A percentile compares a stretch with the other conserved stretches of the same genome.
Evolutionary conservation across 139 green algal genomes (phyloP).

Genomic region (Spirogloea muscicola): DNA sequence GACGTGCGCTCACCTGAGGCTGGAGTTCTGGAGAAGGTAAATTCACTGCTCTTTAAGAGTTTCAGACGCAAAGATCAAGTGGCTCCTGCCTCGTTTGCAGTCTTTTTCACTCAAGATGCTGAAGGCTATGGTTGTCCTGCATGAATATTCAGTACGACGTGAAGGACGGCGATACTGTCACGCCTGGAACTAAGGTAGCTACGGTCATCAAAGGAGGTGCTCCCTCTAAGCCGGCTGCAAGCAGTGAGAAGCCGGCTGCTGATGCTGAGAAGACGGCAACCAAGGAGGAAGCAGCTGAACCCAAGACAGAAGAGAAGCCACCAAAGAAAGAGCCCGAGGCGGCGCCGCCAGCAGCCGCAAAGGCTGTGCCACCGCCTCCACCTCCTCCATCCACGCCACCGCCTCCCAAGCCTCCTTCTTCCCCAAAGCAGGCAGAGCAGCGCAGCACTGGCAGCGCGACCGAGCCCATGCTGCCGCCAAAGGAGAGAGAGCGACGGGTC

Average conservation of each 20-base stretch:
- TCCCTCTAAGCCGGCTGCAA: background rate
- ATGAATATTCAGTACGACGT: slow-evolving; percentile 46
- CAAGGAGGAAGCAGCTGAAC: too few species aligned
- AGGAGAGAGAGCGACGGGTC: too few species aligned
- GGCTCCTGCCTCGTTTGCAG: too few species aligned
- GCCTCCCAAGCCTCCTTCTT: too few species aligned
- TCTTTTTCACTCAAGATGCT: background rate
- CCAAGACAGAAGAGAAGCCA: background rate
- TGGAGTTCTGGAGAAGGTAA: slow-evolving; percentile 41
- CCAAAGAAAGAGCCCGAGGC: too few species aligned
- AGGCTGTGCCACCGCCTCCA: too few species aligned
- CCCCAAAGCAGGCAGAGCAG: too few species aligned
- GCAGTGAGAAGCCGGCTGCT: background rate
- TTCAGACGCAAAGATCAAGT: too few species aligned
- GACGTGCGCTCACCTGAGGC: slow-evolving; percentile 50
- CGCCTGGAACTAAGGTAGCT: slow-evolving; percentile 77
- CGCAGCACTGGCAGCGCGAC: too few species aligned
- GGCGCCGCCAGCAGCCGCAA: too few species aligned
- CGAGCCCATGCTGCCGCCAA: too few species aligned
- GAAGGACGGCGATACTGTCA: slow-evolving; percentile 78
- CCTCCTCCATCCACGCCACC: too few species aligned
- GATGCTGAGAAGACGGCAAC: slow-evolving; percentile 6
- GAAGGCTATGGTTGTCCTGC: background rate
- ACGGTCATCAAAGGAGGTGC: slow-evolving; percentile 59
- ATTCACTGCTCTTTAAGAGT: background rate